Base-by-base conservation (phyloP, 768 basidiomycete genomes). In the Amanita muscaria region DNA sequence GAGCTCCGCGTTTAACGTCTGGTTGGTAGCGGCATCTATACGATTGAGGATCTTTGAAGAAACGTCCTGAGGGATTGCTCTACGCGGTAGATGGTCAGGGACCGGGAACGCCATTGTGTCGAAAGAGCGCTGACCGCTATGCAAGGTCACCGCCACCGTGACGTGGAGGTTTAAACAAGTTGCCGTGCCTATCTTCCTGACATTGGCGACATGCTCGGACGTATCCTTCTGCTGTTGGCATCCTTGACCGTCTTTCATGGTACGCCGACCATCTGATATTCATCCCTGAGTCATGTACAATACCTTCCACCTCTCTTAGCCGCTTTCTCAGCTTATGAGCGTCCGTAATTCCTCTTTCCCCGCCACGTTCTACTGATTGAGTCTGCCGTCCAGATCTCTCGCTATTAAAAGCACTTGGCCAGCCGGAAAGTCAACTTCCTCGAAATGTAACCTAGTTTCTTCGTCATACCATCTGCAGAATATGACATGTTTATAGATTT, bases 291-390 rank as follows among this genome's bases (percentile, higher is more conserved):
- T 43, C 16, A 32, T 49, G 32, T 22, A n/a, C 36, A 30, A 52
- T 51, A 22, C 31, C 25, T 22, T 18, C 16, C 22, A 15, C 33
- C 48, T 54, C 88, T 46, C n/a, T 3, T 53, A 89, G 87, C 84
- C 35, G 82, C 84, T 15, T 88, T 78, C 59, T 88, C 88, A 14
- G 77, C 81, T 2, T 88, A 87, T 59, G 84, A 88, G 67, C 77
- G 87, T 81, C 43, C 57, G 83, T 68, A 15, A 8, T 3, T n/a
- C 23, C 3, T 15, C 36, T 46, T 18, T 15, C 12, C 29, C 19
- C 30, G 32, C 11, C 8, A 16, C 35, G 44, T 42, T n/a, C 44
- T 42, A 36, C 33, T 46, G 18, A 47, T 10, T 35, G n/a, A n/a
- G n/a, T n/a, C n/a, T n/a, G 41, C 39, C 24, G 11, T 12, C 24